Conservation (phyloP, 768 basidiomycete genomes). For the Mrakia hoshinonis region DNA sequence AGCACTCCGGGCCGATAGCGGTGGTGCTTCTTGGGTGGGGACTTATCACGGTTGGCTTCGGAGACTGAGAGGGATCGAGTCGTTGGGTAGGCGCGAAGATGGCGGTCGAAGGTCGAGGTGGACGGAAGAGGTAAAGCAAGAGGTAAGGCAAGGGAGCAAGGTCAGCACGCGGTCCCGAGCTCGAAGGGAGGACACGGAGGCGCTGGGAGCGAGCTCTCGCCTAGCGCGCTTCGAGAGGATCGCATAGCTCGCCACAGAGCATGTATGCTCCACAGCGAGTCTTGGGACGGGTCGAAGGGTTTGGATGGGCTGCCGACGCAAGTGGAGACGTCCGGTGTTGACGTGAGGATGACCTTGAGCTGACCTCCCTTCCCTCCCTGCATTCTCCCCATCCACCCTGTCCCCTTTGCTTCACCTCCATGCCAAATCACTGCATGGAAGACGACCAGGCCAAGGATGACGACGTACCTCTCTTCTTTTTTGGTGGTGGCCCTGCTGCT, state of each 20-base stretch:
- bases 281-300: neutral
- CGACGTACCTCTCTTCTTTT: constrained; percentile 3
- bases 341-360: constrained; percentile 3
- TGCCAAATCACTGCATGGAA: neutral
- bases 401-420: neutral
- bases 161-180: neutral
- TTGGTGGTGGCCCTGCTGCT: neutral
- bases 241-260: too few species aligned
- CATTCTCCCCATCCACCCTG: neutral
- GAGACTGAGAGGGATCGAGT: neutral
- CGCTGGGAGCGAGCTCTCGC: too few species aligned
- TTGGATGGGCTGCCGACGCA: neutral
- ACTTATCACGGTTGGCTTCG: neutral
- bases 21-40: constrained; percentile 44
- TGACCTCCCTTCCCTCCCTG: neutral
- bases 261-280: too few species aligned
- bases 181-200: neutral
- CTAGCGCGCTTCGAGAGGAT: too few species aligned
- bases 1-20: constrained; percentile 86
- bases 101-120: neutral
- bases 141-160: neutral
- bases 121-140: neutral
- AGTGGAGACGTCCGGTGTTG: neutral
- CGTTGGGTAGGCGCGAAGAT: neutral
- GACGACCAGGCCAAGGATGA: too few species aligned